Evolutionary conservation across 2,329 filamentous ascomycete genomes (phyloP).

Genomic region (Pseudocercospora crystallina): DNA sequence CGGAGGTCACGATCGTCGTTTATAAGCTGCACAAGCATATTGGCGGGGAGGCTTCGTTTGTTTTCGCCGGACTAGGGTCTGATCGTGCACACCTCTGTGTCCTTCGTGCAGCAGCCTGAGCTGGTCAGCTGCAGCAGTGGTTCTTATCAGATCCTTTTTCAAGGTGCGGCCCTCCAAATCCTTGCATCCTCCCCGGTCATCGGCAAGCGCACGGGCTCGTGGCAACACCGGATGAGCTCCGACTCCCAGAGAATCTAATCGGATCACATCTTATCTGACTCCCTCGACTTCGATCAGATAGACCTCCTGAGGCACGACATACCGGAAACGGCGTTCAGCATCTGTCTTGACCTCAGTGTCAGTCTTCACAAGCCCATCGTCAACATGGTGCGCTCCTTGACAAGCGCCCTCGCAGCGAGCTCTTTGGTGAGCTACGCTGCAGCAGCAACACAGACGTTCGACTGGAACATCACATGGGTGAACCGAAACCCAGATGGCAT

Average conservation of each 20-base stretch:
- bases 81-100: slow-evolving; percentile 1
- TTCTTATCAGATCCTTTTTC: slow-evolving; percentile 19
- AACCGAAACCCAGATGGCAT: slow-evolving; percentile 57
- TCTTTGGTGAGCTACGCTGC: slow-evolving; percentile 13
- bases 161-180: background rate
- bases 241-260: background rate
- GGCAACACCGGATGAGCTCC: too few species aligned
- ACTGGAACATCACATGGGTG: slow-evolving; percentile 52
- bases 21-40: background rate
- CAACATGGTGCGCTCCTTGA: slow-evolving; percentile 1
- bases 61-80: background rate
- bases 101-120: slow-evolving; percentile 1
- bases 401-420: background rate
- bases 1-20: background rate
- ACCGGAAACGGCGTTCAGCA: too few species aligned
- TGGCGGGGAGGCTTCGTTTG: slow-evolving; percentile 1
- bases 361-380: too few species aligned
- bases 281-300: too few species aligned
- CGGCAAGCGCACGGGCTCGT: too few species aligned
- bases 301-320: too few species aligned
- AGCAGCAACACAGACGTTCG: slow-evolving; percentile 23
- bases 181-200: too few species aligned
- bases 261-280: slow-evolving; percentile 17
- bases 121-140: slow-evolving; percentile 2
- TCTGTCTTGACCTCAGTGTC: too few species aligned